Percentiles rank a stretch among this genome's conserved stretches.
These are phyloP conservation scores for Rosa hybrid DNA, from an alignment of 331 rosid genomes.

Conservation along the genomic window DNA sequence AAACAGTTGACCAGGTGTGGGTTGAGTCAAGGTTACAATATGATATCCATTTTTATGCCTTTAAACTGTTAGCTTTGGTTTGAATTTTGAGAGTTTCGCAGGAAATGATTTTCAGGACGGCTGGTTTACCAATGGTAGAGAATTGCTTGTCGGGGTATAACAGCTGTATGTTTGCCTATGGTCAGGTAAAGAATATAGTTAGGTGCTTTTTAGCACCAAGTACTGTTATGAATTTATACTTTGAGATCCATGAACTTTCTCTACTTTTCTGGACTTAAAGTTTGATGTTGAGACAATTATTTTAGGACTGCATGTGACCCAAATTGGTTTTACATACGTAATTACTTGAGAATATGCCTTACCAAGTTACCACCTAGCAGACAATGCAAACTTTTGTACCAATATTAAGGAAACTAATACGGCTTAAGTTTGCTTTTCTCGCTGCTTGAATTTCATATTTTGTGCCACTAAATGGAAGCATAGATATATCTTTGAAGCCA, in stretches of 20 bases:
- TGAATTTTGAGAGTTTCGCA: slow-evolving; percentile 33
- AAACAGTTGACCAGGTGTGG: slow-evolving; percentile 86
- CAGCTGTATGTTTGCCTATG: slow-evolving; percentile 98
- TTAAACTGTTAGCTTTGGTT: slow-evolving; percentile 18
- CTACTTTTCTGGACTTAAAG: neutral
- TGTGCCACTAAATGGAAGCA: neutral
- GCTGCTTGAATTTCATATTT: neutral
- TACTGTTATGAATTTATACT: neutral
- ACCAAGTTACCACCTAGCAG: neutral
- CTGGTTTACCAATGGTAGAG: slow-evolving; percentile 96
- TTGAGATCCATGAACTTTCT: slow-evolving; percentile 1
- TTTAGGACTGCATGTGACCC: neutral
- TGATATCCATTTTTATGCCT: neutral
- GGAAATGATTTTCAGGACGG: slow-evolving; percentile 95
- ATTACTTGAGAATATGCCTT: neutral
- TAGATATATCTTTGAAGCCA: neutral
- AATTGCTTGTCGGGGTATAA: slow-evolving; percentile 95
- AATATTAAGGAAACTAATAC: neutral
- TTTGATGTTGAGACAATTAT: neutral
- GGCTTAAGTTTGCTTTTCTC: neutral
- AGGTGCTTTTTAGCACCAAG: neutral
- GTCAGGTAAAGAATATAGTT: slow-evolving; percentile 67
- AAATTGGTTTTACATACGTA: neutral
- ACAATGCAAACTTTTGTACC: neutral
- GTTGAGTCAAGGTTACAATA: slow-evolving; percentile 10